These are phyloP conservation scores for Colletotrichum simmondsii DNA, from an alignment of 2,329 filamentous ascomycete species.

Conservation along the genomic window DNA sequence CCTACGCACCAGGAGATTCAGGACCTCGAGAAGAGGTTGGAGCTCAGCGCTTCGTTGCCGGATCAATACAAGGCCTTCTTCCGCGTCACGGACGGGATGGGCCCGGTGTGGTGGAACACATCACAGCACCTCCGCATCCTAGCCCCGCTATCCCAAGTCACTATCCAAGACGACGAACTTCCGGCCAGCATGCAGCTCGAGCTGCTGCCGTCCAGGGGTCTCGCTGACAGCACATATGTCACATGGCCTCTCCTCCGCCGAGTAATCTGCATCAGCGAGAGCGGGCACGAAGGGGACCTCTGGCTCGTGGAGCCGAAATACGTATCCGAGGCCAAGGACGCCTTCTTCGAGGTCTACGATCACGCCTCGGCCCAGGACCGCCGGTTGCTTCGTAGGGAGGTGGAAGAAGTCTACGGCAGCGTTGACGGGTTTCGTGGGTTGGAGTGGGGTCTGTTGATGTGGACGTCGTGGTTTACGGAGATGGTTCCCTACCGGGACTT, in stretches of 20 bases:
- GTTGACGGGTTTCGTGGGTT: not conserved
- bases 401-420: conserved; percentile 12
- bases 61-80: conserved; percentile 9
- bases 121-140: conserved; percentile 4
- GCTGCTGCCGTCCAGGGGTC: not conserved
- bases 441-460: not conserved
- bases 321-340: not conserved
- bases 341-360: conserved; percentile 1
- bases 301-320: conserved; percentile 3
- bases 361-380: not conserved
- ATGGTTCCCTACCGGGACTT: not conserved
- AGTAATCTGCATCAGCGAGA: not conserved
- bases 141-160: not conserved
- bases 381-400: not conserved
- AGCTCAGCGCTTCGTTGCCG: not conserved
- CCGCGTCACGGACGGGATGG: conserved; percentile 6
- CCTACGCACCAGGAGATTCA: not conserved
- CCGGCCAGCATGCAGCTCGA: not conserved
- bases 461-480: conserved; percentile 3
- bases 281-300: not conserved
- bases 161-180: not conserved
- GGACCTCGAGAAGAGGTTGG: not conserved
- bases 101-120: conserved; percentile 8
- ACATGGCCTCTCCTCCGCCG: not conserved
- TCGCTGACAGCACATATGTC: not conserved